phyloP scores from a whole-genome alignment of 176 grass and related monocot species.

The Tillandsia leiboldiana region DNA sequence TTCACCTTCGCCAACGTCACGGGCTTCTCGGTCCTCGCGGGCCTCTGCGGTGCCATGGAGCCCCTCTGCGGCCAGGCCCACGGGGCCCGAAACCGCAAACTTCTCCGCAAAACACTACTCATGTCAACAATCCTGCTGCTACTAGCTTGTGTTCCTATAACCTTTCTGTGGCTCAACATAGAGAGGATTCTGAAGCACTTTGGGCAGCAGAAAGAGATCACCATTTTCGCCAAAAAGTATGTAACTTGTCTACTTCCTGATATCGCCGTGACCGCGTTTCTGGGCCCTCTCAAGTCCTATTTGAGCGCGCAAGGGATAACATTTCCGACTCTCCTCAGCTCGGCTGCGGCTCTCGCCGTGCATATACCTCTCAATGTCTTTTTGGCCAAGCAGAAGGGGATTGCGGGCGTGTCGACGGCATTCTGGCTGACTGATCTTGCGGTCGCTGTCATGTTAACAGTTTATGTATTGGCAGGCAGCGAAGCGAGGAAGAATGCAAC shows the following conservation, averaged over 20 bases:
- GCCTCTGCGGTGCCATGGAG: constrained; percentile 81
- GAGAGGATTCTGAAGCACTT: constrained; percentile 53
- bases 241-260: constrained; percentile 51
- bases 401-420: constrained; percentile 51
- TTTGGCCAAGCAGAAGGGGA: constrained; percentile 37
- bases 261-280: constrained; percentile 49
- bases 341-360: constrained; percentile 36
- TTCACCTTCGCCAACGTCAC: constrained; percentile 89
- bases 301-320: constrained; percentile 75
- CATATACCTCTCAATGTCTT: constrained; percentile 52
- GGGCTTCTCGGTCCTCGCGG: constrained; percentile 66
- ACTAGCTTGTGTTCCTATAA: constrained; percentile 42
- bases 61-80: constrained; percentile 92
- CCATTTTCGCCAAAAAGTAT: constrained; percentile 30
- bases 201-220: constrained; percentile 65
- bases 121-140: constrained; percentile 53
- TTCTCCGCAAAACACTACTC: constrained; percentile 54
- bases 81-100: constrained; percentile 55
- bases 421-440: constrained; percentile 65
- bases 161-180: constrained; percentile 57
- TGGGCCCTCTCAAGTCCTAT: constrained; percentile 68
- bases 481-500: constrained; percentile 13
- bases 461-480: constrained; percentile 18
- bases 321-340: constrained; percentile 51
- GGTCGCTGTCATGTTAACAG: constrained; percentile 29